A percentile compares a stretch with the other conserved stretches of the same genome.
phyloP scores from a whole-genome alignment of 257 asterid species.

The Coffea canephora region DNA sequence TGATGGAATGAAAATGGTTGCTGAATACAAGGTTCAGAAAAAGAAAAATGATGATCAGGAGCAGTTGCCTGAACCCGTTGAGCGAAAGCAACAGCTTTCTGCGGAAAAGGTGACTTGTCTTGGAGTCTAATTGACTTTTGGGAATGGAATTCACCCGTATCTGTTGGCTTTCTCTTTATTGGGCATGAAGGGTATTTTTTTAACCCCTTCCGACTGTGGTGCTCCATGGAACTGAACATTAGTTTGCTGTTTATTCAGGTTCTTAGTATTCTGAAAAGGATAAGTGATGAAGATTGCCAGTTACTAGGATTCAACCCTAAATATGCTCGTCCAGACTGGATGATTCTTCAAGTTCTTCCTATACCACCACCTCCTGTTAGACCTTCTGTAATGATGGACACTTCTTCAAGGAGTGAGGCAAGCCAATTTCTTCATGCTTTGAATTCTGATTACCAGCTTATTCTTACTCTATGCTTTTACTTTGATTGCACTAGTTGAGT shows the following conservation, averaged over 20 bases:
- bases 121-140: not conserved
- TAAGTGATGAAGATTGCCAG: constrained; percentile 87
- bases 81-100: constrained; percentile 77
- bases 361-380: constrained; percentile 99
- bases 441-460: constrained; percentile 4
- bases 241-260: constrained; percentile 50
- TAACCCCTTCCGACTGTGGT: not conserved
- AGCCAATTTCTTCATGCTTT: constrained; percentile 28
- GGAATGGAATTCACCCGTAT: not conserved
- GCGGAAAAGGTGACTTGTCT: constrained; percentile 70
- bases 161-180: not conserved
- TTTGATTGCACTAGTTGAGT: not conserved
- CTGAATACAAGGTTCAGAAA: constrained; percentile 75
- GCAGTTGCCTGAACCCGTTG: constrained; percentile 97
- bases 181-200: not conserved
- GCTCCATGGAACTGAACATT: not conserved
- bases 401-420: constrained; percentile 99
- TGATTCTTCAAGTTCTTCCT: constrained; percentile 99
- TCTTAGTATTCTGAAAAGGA: constrained; percentile 81
- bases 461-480: not conserved
- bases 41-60: constrained; percentile 87
- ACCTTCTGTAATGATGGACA: constrained; percentile 99
- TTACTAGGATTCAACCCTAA: constrained; percentile 80
- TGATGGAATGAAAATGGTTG: constrained; percentile 99
- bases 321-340: constrained; percentile 99